These are phyloP conservation scores for Erodium chrysanthum DNA, from an alignment of 441 rosid species.

Conservation along the genomic window DNA sequence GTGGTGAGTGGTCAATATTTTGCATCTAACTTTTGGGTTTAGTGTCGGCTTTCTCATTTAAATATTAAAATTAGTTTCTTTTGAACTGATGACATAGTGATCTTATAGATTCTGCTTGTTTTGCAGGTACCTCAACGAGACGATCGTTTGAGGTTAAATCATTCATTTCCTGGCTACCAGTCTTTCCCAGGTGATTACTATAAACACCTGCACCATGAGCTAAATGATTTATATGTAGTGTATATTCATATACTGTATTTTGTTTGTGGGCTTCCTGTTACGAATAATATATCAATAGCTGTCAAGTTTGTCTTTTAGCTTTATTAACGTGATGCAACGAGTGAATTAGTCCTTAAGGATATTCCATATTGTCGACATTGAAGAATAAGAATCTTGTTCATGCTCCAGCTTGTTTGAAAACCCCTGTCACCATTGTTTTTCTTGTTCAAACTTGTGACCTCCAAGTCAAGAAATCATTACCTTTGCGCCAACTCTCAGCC, in stretches of 20 bases:
- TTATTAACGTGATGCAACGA: not conserved
- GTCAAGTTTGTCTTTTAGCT: not conserved
- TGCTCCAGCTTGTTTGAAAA: too few species aligned
- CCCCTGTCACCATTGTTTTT: too few species aligned
- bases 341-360: not conserved
- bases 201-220: not conserved
- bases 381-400: not conserved
- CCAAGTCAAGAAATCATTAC: too few species aligned
- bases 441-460: too few species aligned
- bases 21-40: not conserved
- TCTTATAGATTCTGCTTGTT: slow-evolving; percentile 21
- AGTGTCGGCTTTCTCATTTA: not conserved
- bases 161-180: slow-evolving; percentile 36
- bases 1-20: slow-evolving; percentile 40
- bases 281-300: not conserved
- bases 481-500: too few species aligned
- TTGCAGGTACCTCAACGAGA: slow-evolving; percentile 67
- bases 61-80: slow-evolving; percentile 11
- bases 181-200: slow-evolving; percentile 49
- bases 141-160: slow-evolving; percentile 54
- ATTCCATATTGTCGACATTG: not conserved
- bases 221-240: not conserved
- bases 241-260: not conserved
- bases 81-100: slow-evolving; percentile 7
- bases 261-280: not conserved